Conservation (phyloP, 2,329 filamentous ascomycete species). For the Chaetomiaceae sp. region DNA sequence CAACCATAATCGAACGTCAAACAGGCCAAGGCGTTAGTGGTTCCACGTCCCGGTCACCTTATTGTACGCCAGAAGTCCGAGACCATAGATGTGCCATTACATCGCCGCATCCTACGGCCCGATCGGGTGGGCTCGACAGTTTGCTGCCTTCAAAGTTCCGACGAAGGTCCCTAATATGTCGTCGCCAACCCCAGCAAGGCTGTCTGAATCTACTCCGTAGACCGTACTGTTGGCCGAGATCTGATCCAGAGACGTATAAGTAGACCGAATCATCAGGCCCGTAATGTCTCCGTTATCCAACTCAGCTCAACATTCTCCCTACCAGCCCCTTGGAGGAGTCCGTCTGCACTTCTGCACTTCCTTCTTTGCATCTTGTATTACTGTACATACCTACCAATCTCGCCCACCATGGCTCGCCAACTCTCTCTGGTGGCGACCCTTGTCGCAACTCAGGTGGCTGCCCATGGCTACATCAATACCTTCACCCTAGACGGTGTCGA, state of each 20-base stretch:
- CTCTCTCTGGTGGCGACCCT: neutral
- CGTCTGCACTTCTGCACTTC: neutral
- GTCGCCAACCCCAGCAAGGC: neutral
- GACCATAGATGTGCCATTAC: neutral
- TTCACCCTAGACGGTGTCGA: slow-evolving; percentile 1
- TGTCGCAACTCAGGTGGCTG: neutral
- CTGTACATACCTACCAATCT: too few species aligned
- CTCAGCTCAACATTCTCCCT: neutral
- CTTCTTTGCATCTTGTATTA: neutral
- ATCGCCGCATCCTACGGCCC: neutral
- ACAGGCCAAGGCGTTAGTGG: neutral
- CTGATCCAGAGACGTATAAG: neutral
- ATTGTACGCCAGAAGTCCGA: neutral
- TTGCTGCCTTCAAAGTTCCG: slow-evolving; percentile 5
- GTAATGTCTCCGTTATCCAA: neutral
- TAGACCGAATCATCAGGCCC: neutral
- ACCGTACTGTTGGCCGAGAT: neutral
- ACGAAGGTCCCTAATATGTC: neutral
- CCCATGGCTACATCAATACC: slow-evolving; percentile 1
- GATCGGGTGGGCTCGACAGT: neutral
- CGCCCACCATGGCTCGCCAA: slow-evolving; percentile 1
- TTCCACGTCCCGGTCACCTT: neutral
- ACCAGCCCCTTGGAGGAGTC: neutral
- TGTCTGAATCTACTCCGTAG: neutral
- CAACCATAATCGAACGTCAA: neutral